These are phyloP conservation scores for Lanmaoa rubissima DNA, from an alignment of 768 basidiomycete genomes.

Conservation along the genomic window DNA sequence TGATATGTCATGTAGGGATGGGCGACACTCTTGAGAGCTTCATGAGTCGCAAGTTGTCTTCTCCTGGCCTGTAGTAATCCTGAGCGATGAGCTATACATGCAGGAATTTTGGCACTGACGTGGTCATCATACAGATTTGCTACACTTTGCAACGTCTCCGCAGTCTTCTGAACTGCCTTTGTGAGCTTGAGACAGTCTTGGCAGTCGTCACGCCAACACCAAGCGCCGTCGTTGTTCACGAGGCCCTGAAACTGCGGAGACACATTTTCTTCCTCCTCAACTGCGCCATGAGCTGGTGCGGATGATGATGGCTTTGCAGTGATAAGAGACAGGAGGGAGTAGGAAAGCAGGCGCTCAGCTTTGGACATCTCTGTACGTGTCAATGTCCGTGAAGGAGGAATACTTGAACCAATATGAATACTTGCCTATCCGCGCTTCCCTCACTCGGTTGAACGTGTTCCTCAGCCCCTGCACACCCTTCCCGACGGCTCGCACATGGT, in stretches of 20 bases:
- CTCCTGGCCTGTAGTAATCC: constrained; percentile 55
- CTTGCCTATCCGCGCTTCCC: constrained; percentile 69
- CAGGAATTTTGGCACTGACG: constrained; percentile 41
- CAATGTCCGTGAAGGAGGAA: not conserved
- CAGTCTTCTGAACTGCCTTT: constrained; percentile 73
- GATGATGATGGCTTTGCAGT: constrained; percentile 63
- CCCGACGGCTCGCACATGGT: constrained; percentile 63
- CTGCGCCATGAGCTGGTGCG: constrained; percentile 44
- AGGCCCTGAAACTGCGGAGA: constrained; percentile 49
- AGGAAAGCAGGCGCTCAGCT: constrained; percentile 70
- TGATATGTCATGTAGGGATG: constrained; percentile 74
- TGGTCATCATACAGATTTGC: constrained; percentile 81
- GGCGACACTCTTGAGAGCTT: constrained; percentile 70
- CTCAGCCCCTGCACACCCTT: constrained; percentile 68
- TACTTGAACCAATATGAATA: not conserved
- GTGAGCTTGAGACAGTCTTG: constrained; percentile 75
- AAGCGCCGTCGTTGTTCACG: constrained; percentile 70
- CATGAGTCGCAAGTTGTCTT: constrained; percentile 72
- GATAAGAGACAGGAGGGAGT: constrained; percentile 70
- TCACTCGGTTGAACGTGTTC: constrained; percentile 55
- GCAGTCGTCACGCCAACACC: constrained; percentile 86
- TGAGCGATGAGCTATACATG: constrained; percentile 5
- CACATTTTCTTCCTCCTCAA: constrained; percentile 45
- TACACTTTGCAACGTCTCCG: constrained; percentile 69
- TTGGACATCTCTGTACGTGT: constrained; percentile 67